Percentiles rank a stretch among this genome's conserved stretches.
Conservation (phyloP, 345 rosid genomes). For the Passiflora organensis region DNA sequence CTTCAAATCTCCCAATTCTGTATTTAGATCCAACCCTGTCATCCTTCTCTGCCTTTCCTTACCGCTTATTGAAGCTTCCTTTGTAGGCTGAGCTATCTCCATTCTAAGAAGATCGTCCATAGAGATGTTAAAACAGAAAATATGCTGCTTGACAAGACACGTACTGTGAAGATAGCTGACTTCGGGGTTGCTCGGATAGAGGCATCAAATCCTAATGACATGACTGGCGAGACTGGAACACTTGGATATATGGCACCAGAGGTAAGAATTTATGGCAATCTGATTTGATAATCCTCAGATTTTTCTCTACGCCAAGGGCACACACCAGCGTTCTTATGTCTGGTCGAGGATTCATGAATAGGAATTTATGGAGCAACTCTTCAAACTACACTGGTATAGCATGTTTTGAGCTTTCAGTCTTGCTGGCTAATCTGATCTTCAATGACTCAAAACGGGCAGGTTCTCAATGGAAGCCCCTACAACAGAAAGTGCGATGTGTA, state of each 20-base stretch:
- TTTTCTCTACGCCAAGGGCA: too few relatives aligned
- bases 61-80: slow-evolving; percentile 7
- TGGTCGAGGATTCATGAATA: too few relatives aligned
- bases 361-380: background rate
- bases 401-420: too few relatives aligned
- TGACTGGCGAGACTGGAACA: slow-evolving; percentile 38
- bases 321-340: too few relatives aligned
- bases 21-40: background rate
- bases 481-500: slow-evolving; percentile 38
- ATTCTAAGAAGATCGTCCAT: slow-evolving; percentile 34
- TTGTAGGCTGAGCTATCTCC: slow-evolving; percentile 37
- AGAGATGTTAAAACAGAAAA: slow-evolving; percentile 40
- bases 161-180: slow-evolving; percentile 32
- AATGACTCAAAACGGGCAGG: slow-evolving; percentile 17
- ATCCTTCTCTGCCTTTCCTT: background rate
- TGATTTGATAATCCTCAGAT: background rate
- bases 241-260: slow-evolving; percentile 42
- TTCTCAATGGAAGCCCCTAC: slow-evolving; percentile 32
- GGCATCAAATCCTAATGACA: slow-evolving; percentile 37
- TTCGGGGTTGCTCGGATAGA: slow-evolving; percentile 39
- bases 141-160: slow-evolving; percentile 37
- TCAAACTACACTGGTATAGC: background rate
- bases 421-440: too few relatives aligned
- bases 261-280: slow-evolving; percentile 8
- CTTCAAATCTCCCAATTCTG: too few relatives aligned